These are phyloP conservation scores for Termitomyces sp. DNA, from an alignment of 768 basidiomycete species.

Conservation along the genomic window DNA sequence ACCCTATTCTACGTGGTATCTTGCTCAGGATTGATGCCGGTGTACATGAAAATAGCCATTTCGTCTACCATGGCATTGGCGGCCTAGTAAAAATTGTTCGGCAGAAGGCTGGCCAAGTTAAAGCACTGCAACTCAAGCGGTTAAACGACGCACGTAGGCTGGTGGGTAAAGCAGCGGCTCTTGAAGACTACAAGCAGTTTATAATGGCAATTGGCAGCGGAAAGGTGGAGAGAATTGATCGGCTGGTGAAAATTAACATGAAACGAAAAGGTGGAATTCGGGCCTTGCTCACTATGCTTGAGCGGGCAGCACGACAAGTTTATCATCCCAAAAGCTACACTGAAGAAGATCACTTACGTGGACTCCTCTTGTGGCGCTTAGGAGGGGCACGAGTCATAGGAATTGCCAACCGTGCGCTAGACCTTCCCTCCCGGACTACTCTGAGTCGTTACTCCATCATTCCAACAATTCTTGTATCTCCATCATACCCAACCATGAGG, in stretches of 20 bases:
- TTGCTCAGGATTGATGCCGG: too few species aligned
- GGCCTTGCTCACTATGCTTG: background rate
- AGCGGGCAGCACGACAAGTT: background rate
- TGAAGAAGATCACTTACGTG: constrained; percentile 17
- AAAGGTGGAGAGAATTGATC: constrained; percentile 13
- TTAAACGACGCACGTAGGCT: constrained; percentile 17
- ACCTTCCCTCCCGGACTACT: too few species aligned
- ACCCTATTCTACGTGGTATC: too few species aligned
- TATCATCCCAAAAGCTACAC: constrained; percentile 20
- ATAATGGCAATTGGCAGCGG: constrained; percentile 19
- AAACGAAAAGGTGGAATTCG: background rate
- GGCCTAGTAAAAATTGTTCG: constrained; percentile 4
- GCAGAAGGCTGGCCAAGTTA: background rate
- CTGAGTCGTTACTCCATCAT: too few species aligned
- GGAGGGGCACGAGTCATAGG: too few species aligned
- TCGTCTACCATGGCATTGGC: too few species aligned
- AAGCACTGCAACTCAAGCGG: background rate
- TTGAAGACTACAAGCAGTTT: constrained; percentile 17
- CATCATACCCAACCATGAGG: too few species aligned
- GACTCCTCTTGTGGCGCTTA: constrained; percentile 4
- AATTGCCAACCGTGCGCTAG: background rate
- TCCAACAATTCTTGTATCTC: too few species aligned
- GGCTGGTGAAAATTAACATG: constrained; percentile 12
- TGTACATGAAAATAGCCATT: too few species aligned
- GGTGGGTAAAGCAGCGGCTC: constrained; percentile 5